Evolutionary conservation across 345 rosid genomes (phyloP), one percentile per base, ranked within the genome.

Genomic region (Gossypium stocksii): DNA sequence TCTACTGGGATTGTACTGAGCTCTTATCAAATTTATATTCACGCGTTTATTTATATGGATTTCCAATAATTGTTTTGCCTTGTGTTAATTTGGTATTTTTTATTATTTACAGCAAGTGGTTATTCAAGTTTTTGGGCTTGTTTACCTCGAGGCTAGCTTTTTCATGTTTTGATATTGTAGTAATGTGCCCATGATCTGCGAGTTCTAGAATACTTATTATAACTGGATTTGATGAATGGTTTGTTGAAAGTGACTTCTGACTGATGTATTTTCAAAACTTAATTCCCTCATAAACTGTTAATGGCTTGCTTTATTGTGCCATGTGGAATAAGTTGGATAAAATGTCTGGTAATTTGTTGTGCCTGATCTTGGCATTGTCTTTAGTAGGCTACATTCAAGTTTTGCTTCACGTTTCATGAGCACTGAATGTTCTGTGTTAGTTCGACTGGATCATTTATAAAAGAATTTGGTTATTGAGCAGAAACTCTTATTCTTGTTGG

Each of bases 281-380:
- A 14, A 49, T 16, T 14, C 57, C 45, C 22, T 16, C 14, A 10
- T 48, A 48, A 52, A 51, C 15, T 20, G 43, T 5, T 41, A 19
- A 6, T 19, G 7, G 5, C 4, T 8, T 44, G 15, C 10, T 65
- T 65, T 12, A n/a, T 43, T 65, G 48, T 38, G 14, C 41, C 20
- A 20, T 25, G 25, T 64, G 46, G 69, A 64, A 41, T 64, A 17
- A 64, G 13, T 43, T 64, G 27, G 69, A 41, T 64, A 10, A 44
- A 41, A 41, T 9, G 49, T 9, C 27, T 44, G 43, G 57, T 68
- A 14, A 25, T 49, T 68, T 16, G 22, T 46, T 67, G 41, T 22
- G 27, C 57, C 34, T 64, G 68, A 41, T 41, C 23, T 61, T 64
- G 20, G 66, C 66, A 61, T 13, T 61, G 66, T 19, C 65, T 38